A percentile compares a stretch with the other conserved stretches of the same genome.
phyloP scores from a whole-genome alignment of 1,284 basidiomycete genomes.

The Athelia psychrophila region DNA sequence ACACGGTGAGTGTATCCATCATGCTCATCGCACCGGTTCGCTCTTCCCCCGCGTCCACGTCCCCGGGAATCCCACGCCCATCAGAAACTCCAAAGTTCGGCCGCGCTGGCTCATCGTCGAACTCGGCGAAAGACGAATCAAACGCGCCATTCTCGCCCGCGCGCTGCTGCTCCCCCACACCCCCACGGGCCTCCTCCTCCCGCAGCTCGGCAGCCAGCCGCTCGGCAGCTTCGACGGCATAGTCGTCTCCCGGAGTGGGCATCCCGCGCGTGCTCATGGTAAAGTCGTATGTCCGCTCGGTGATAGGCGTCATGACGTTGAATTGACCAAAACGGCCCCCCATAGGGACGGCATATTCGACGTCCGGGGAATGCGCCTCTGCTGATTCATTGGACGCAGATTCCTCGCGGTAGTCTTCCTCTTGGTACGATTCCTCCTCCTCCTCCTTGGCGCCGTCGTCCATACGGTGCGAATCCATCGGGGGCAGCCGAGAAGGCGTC shows the following conservation, averaged over 20 bases:
- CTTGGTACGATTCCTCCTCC: slow-evolving; percentile 9
- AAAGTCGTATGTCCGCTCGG: slow-evolving; percentile 88
- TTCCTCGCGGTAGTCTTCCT: slow-evolving; percentile 20
- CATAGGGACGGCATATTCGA: slow-evolving; percentile 46
- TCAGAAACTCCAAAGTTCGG: slow-evolving; percentile 3
- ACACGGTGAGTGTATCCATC: slow-evolving; percentile 56
- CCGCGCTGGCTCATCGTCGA: not conserved
- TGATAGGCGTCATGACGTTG: slow-evolving; percentile 93
- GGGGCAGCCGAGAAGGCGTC: slow-evolving; percentile 19
- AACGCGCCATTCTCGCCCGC: not conserved
- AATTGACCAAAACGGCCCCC: slow-evolving; percentile 76
- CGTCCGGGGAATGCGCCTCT: slow-evolving; percentile 12
- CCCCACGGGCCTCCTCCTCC: slow-evolving; percentile 22
- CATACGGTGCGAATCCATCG: slow-evolving; percentile 24
- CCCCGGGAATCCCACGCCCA: slow-evolving; percentile 7
- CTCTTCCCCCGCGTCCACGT: slow-evolving; percentile 38
- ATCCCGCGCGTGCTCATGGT: slow-evolving; percentile 58
- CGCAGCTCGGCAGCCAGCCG: slow-evolving; percentile 52
- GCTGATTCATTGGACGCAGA: slow-evolving; percentile 17
- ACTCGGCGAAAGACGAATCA: not conserved
- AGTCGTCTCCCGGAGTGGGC: slow-evolving; percentile 26
- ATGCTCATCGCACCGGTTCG: slow-evolving; percentile 61
- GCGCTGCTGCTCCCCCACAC: slow-evolving; percentile 3
- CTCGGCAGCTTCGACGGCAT: slow-evolving; percentile 50
- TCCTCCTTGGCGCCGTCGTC: slow-evolving; percentile 32